Evolutionary conservation across 345 rosid species (phyloP).

Genomic region (Lumnitzera racemosa): DNA sequence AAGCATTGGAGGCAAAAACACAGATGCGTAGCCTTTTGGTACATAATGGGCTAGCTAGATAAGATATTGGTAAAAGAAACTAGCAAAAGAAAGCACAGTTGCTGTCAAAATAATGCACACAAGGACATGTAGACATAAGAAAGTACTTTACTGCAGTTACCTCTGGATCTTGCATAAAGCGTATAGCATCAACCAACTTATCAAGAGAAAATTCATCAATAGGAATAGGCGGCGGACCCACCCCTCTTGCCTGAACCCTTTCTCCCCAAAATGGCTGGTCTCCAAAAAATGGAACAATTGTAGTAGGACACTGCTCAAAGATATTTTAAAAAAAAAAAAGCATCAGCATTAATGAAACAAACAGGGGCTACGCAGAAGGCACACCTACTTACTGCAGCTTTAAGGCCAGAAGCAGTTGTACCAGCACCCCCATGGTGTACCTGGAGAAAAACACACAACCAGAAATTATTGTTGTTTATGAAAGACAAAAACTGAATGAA

Average conservation of each 20-base stretch:
- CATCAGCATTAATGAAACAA: not conserved
- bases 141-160: constrained; percentile 10
- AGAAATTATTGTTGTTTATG: too few species aligned
- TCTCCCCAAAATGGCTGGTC: constrained; percentile 68
- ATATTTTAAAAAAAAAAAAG: not conserved
- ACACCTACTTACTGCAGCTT: constrained; percentile 37
- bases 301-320: constrained; percentile 41
- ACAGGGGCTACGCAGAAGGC: not conserved
- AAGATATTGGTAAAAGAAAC: too few species aligned
- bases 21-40: too few species aligned
- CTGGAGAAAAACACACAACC: constrained; percentile 12
- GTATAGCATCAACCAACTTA: constrained; percentile 46
- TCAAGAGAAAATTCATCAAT: constrained; percentile 40
- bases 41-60: too few species aligned
- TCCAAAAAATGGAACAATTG: constrained; percentile 53
- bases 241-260: constrained; percentile 41
- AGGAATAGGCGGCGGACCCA: constrained; percentile 49
- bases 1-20: too few species aligned
- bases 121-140: not conserved
- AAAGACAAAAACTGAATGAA: too few species aligned
- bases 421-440: constrained; percentile 61
- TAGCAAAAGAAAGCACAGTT: too few species aligned
- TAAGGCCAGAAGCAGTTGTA: constrained; percentile 60
- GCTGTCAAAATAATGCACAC: not conserved
- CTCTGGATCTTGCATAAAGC: constrained; percentile 40